phyloP scores from a whole-genome alignment of 495 filamentous ascomycete species.

The Aspergillus panamensis region DNA sequence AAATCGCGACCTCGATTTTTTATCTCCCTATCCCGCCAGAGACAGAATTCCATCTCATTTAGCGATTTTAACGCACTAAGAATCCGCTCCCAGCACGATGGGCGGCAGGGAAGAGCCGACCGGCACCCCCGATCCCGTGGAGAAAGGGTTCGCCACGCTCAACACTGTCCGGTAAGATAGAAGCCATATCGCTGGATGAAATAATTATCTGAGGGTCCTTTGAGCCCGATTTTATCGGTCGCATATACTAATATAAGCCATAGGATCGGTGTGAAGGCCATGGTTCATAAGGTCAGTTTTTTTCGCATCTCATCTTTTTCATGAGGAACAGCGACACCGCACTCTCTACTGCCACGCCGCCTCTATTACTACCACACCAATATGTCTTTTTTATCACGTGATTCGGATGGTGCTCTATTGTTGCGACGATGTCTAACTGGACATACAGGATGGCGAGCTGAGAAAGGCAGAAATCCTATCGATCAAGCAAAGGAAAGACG shows the following conservation, averaged over 20 bases:
- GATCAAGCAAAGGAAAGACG: constrained; percentile 78
- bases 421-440: too few relatives aligned
- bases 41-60: constrained; percentile 27
- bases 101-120: constrained; percentile 49
- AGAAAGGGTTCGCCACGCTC: constrained; percentile 76
- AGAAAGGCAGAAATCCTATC: constrained; percentile 92
- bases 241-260: constrained; percentile 39
- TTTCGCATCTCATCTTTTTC: constrained; percentile 2
- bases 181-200: neutral
- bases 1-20: constrained; percentile 20
- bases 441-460: constrained; percentile 67
- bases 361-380: too few relatives aligned
- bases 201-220: constrained; percentile 13
- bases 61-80: constrained; percentile 1
- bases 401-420: too few relatives aligned
- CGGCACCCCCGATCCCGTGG: constrained; percentile 58
- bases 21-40: constrained; percentile 26
- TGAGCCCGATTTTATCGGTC: constrained; percentile 39
- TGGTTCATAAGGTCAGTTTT: constrained; percentile 62
- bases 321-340: too few relatives aligned
- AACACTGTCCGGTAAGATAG: constrained; percentile 65
- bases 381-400: too few relatives aligned
- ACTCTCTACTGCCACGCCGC: too few relatives aligned
- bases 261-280: constrained; percentile 71
- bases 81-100: constrained; percentile 32